Evolutionary conservation across 371 early-diverging fungal species (phyloP).

Genomic region (Apophysomyces variabilis): DNA sequence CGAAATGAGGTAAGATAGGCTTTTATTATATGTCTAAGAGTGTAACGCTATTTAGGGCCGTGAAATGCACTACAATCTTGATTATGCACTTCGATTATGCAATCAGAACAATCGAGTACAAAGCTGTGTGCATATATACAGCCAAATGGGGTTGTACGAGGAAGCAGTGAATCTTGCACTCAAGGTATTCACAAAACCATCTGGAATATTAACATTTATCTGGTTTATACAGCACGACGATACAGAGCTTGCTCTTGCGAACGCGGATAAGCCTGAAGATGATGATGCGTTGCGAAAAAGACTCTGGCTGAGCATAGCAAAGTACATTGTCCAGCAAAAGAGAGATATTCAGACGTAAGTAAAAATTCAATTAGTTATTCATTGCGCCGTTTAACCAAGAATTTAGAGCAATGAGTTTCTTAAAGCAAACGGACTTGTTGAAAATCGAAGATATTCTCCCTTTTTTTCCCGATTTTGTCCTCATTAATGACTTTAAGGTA

Average conservation of each 20-base stretch:
- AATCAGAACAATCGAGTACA: conserved; percentile 74
- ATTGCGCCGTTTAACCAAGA: neutral
- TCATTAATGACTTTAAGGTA: conserved; percentile 92
- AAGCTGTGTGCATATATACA: conserved; percentile 84
- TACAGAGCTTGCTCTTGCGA: conserved; percentile 79
- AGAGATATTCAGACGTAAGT: conserved; percentile 75
- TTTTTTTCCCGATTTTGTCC: conserved; percentile 91
- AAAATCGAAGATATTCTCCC: conserved; percentile 94
- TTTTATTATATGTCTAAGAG: too few relatives aligned
- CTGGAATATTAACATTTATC: neutral
- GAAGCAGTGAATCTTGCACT: conserved; percentile 89
- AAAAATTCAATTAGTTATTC: neutral
- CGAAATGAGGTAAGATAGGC: conserved; percentile 47
- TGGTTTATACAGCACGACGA: conserved; percentile 63
- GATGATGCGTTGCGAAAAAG: conserved; percentile 76
- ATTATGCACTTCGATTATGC: conserved; percentile 88
- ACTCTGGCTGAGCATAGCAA: conserved; percentile 90
- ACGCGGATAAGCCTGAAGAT: conserved; percentile 82
- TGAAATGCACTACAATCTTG: conserved; percentile 80
- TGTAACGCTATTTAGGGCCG: conserved; percentile 47
- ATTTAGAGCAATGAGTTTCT: conserved; percentile 78
- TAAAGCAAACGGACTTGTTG: conserved; percentile 77
- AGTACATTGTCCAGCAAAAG: conserved; percentile 78
- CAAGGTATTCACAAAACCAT: conserved; percentile 47
- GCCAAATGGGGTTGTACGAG: conserved; percentile 81